phyloP scores from a whole-genome alignment of 2,329 filamentous ascomycete species.

The Colletotrichum siamense region DNA sequence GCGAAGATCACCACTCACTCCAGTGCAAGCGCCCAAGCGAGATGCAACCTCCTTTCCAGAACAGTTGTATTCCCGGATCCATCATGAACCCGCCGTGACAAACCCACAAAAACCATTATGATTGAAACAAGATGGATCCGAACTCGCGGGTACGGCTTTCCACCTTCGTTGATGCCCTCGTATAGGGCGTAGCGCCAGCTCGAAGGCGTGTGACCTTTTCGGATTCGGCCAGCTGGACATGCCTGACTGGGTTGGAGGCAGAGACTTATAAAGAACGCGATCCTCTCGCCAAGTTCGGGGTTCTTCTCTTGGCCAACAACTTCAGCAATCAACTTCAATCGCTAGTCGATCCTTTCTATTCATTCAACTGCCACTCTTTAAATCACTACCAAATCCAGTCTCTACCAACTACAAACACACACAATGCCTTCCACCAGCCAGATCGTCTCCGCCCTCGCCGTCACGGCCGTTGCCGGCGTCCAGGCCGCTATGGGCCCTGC shows the following conservation, averaged over 20 bases:
- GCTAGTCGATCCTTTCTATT: background rate
- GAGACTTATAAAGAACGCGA: background rate
- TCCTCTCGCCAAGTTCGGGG: background rate
- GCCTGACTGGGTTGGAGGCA: background rate
- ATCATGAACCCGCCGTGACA: background rate
- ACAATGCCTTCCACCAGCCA: slow-evolving; percentile 13
- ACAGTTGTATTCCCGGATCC: background rate
- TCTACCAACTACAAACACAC: background rate
- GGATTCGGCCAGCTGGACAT: background rate
- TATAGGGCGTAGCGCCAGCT: background rate
- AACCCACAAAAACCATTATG: background rate
- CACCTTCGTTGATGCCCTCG: background rate
- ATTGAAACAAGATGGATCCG: background rate
- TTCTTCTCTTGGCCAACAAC: background rate
- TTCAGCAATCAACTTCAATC: background rate
- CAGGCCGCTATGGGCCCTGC: slow-evolving; percentile 38
- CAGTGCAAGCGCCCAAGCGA: background rate
- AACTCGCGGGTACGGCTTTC: background rate
- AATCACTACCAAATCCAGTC: background rate
- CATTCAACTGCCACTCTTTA: background rate
- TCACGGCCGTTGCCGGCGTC: slow-evolving; percentile 6
- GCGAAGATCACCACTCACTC: background rate
- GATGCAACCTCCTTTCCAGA: background rate
- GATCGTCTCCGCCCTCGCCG: slow-evolving; percentile 7
- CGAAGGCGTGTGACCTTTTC: background rate